phyloP scores from a whole-genome alignment of 345 rosid genomes.

The Aquilaria yunnanensis region DNA sequence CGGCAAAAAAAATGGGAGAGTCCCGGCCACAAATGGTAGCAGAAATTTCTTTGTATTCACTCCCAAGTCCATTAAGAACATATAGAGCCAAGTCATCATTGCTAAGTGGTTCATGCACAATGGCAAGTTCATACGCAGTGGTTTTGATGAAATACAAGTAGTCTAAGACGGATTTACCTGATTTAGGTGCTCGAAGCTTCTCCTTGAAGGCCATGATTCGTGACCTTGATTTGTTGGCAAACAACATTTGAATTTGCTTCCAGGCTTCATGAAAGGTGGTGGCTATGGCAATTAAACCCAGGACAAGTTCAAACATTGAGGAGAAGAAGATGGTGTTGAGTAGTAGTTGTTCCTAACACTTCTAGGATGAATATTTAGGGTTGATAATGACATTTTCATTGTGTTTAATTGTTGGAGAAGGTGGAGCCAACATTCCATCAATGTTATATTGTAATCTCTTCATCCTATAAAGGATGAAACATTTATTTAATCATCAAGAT shows the following conservation, averaged over 20 bases:
- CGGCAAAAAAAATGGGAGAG: not conserved
- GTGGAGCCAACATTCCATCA: too few species aligned
- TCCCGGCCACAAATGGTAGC: not conserved
- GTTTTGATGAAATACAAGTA: not conserved
- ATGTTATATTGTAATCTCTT: too few species aligned
- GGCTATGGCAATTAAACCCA: too few species aligned
- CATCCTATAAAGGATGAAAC: too few species aligned
- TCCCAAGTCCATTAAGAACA: not conserved
- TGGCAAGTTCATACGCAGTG: not conserved
- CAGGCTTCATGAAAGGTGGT: too few species aligned
- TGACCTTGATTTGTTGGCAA: not conserved
- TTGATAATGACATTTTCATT: too few species aligned
- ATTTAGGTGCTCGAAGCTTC: not conserved
- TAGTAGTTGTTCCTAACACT: too few species aligned
- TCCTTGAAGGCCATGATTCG: not conserved
- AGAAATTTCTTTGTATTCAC: not conserved
- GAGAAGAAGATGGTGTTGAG: too few species aligned
- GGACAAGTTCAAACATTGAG: too few species aligned
- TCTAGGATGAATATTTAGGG: too few species aligned
- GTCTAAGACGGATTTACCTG: not conserved
- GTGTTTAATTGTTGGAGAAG: too few species aligned
- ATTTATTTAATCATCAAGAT: too few species aligned
- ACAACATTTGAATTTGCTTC: not conserved
- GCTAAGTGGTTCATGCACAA: not conserved
- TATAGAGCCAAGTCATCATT: not conserved